phyloP scores from a whole-genome alignment of 768 basidiomycete species.

The Paxillus rubicundulus region DNA sequence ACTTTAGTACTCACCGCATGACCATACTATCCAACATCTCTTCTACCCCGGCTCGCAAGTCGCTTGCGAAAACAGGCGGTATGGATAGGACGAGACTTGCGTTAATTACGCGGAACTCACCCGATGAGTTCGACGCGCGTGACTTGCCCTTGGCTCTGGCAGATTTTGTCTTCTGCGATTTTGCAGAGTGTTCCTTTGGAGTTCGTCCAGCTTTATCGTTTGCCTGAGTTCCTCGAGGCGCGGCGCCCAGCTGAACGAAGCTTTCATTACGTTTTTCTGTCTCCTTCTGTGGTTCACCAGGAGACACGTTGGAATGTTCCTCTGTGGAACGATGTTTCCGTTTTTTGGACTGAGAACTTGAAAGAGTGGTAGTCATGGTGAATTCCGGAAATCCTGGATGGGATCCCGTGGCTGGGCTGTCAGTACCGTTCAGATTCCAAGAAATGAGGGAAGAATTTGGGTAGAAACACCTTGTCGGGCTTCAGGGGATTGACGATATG shows the following conservation, averaged over 20 bases:
- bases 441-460: not conserved
- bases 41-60: conserved; percentile 71
- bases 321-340: conserved; percentile 43
- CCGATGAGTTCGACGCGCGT: conserved; percentile 27
- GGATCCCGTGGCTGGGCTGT: not conserved
- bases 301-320: conserved; percentile 12
- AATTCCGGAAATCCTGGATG: not conserved
- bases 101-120: conserved; percentile 60
- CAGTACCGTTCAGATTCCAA: too few relatives aligned
- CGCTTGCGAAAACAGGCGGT: conserved; percentile 75
- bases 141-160: conserved; percentile 39
- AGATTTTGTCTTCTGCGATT: conserved; percentile 18
- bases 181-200: not conserved
- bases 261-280: conserved; percentile 31
- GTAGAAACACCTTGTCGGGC: not conserved
- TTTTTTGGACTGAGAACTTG: conserved; percentile 40
- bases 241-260: not conserved
- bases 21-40: conserved; percentile 94
- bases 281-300: conserved; percentile 35
- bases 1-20: conserved; percentile 70
- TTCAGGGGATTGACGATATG: not conserved
- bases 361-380: conserved; percentile 9
- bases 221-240: not conserved
- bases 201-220: not conserved
- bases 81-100: conserved; percentile 73